These are phyloP conservation scores for Halophytophthora batemanensis DNA, from an alignment of 352 stramenopile species.

Conservation along the genomic window DNA sequence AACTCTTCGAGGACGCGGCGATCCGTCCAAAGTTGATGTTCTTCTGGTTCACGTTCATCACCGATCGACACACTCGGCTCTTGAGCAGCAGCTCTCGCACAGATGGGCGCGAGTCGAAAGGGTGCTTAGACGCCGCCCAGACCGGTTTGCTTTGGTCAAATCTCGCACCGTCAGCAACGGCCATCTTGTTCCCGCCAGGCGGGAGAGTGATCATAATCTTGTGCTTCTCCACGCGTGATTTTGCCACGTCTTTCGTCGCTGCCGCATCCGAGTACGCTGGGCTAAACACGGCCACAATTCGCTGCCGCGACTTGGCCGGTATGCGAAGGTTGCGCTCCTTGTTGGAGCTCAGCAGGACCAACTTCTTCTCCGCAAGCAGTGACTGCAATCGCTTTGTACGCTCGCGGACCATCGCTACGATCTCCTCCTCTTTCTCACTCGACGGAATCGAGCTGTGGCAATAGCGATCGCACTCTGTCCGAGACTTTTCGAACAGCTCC, in stretches of 20 bases:
- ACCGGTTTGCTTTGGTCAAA: slow-evolving; percentile 57
- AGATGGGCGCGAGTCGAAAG: slow-evolving; percentile 73
- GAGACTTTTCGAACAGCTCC: slow-evolving; percentile 64
- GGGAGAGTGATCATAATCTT: slow-evolving; percentile 87
- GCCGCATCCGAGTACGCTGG: slow-evolving; percentile 38
- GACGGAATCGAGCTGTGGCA: slow-evolving; percentile 58
- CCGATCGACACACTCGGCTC: slow-evolving; percentile 77
- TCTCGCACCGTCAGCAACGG: slow-evolving; percentile 49
- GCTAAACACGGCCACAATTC: slow-evolving; percentile 77
- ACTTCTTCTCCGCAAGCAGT: slow-evolving; percentile 65
- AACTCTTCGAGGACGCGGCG: slow-evolving; percentile 80
- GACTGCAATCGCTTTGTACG: slow-evolving; percentile 63
- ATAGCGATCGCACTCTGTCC: slow-evolving; percentile 67
- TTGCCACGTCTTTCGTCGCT: slow-evolving; percentile 39
- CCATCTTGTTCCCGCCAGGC: slow-evolving; percentile 83
- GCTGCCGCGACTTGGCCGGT: slow-evolving; percentile 70
- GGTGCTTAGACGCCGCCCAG: slow-evolving; percentile 75
- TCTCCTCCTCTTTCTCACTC: slow-evolving; percentile 75
- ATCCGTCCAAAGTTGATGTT: slow-evolving; percentile 92
- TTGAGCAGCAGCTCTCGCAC: slow-evolving; percentile 85
- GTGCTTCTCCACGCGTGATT: slow-evolving; percentile 80
- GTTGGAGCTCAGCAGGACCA: slow-evolving; percentile 54
- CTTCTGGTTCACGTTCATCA: slow-evolving; percentile 91
- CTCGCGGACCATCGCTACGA: slow-evolving; percentile 76
- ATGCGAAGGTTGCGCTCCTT: slow-evolving; percentile 82